Percentiles rank a stretch among this genome's conserved stretches.
These are phyloP conservation scores for Lipomyces sp. DNA, from an alignment of 805 yeast genomes.

Conservation along the genomic window DNA sequence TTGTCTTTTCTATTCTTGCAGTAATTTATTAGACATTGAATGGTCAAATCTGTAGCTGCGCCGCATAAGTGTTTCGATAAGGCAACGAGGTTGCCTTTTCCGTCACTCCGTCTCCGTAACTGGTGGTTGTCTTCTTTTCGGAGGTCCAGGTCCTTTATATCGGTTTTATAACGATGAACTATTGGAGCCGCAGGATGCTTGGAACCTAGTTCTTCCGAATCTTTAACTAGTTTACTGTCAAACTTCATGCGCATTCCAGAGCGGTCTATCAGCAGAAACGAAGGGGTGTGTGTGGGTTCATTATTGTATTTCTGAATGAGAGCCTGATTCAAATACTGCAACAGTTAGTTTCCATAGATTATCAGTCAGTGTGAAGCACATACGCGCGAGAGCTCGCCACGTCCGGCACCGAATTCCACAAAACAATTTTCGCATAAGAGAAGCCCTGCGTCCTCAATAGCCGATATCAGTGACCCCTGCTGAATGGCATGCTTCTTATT, in stretches of 20 bases:
- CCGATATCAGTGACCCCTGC: conserved; percentile 79
- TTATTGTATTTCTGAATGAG: conserved; percentile 30
- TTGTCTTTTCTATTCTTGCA: background rate
- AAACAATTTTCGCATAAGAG: conserved; percentile 48
- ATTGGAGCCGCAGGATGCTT: conserved; percentile 42
- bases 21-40: conserved; percentile 60
- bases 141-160: conserved; percentile 75
- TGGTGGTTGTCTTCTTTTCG: conserved; percentile 49
- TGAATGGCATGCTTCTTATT: conserved; percentile 80
- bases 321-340: conserved; percentile 38
- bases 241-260: conserved; percentile 77
- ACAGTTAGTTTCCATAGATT: background rate
- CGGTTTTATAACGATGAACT: conserved; percentile 66
- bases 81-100: conserved; percentile 48
- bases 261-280: conserved; percentile 71
- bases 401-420: conserved; percentile 89
- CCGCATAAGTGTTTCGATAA: conserved; percentile 92
- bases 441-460: conserved; percentile 53
- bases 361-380: conserved; percentile 8
- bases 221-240: conserved; percentile 69
- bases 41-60: conserved; percentile 86
- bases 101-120: conserved; percentile 35
- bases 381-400: conserved; percentile 74
- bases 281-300: conserved; percentile 9
- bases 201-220: conserved; percentile 44